Base-by-base conservation (phyloP, 176 grass and related monocot species). In the Carex kokanica region DNA sequence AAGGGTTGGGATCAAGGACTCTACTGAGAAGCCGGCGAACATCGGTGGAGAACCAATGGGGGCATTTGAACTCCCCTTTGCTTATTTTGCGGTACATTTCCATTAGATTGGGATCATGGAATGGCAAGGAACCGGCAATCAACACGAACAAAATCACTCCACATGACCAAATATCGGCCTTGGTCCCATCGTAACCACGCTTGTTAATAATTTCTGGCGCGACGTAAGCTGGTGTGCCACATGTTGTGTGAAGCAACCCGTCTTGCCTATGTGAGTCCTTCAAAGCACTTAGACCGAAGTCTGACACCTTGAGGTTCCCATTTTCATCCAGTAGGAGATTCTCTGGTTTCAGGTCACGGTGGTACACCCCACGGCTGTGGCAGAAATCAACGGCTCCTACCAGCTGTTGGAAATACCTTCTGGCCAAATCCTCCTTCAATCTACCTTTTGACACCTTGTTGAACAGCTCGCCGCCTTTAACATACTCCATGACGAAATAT, bases 81-180 rank as follows among this genome's bases (percentile, higher is more conserved):
- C 83, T 93, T 53, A 94, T 98, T 90, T 90, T 98, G 12, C 90
- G 60, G 86, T 94, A 94, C 95, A 94, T 98, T 40, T 98, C 92
- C 90, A 98, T 91, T 41, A 98, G 69, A 65, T 98, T 98, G 3
- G 90, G 2, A 57, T 94, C 90, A 3, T 98, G 95, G 61, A 98
- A 98, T 18, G 95, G 95, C 31, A 98, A 93, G 69, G 88, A 93
- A 8, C 92, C 92, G 0, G 95, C 95, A 40, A 98, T 83, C 13
- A 98, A 86, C 57, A 98, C 87, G 32, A 85, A 98, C 4, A 98
- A 87, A n/a, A 98, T 94, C 64, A 94, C 92, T 16, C 92, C 95
- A 34, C 90, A 94, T 53, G 92, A 94, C 92, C 92, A 98, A 71
- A 98, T 98, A 72, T 98, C 90, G 24, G 95, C 95, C 63, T 98